Evolutionary conservation across 2,329 filamentous ascomycete species (phyloP), one percentile per base, ranked within the genome.

Genomic region (Ophiosphaerella herpotricha): DNA sequence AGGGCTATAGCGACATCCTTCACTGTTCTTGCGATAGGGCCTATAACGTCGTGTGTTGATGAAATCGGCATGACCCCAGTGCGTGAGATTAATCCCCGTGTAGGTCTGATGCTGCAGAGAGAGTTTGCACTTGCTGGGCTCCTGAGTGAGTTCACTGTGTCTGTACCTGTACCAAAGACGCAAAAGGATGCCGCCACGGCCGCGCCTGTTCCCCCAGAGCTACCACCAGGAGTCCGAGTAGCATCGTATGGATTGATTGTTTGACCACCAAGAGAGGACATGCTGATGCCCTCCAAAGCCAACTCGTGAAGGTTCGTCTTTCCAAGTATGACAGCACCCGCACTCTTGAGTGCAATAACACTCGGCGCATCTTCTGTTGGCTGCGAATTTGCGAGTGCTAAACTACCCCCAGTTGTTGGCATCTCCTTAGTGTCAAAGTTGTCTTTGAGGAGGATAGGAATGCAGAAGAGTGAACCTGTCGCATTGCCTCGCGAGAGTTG

Each of bases 171-270:
- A 0, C 80, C 83, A 2, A 84, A 75, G 0, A 87, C 75, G 1
- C 80, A 82, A 48, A 87, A 79, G 18, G 78, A 82, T 2, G 79
- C 74, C 12, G 81, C 84, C 24, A 88, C 74, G 0, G 82, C 83
- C 0, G 83, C 84, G 0, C 82, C 84, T 1, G 82, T 85, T 0
- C 85, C 85, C 9, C 85, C 85, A 26, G 82, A 85, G 38, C 81
- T 85, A 1, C 85, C 85, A 3, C 85, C 85, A 0, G 85, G 85
- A 0, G 85, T 88, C n/a, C 87, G 80, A 0, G 77, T 78, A 1
- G 74, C 67, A 64, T 89, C 85, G 57, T 90, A 89, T 0, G 85
- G 84, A 64, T 88, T 88, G 52, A 82, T 65, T 0, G 85, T 86
- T 67, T 88, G 85, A 0, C 85, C 85, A 11, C 83, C 84, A 0